Base-by-base conservation (phyloP, 768 basidiomycete genomes). In the Cystoderma amianthinum region DNA sequence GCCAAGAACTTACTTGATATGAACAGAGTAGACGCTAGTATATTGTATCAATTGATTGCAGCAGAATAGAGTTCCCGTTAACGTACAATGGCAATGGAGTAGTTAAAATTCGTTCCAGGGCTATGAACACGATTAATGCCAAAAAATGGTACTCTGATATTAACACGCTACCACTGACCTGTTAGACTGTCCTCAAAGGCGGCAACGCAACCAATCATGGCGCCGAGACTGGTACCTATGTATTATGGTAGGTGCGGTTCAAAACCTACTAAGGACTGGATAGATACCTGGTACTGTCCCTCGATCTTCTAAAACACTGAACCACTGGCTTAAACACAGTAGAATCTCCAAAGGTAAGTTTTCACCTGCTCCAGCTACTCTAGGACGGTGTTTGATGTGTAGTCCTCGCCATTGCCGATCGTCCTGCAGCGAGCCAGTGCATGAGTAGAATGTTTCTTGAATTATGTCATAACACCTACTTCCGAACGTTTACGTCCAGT, bases 61-160 rank as follows among this genome's bases (percentile, higher is more conserved):
- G n/a, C 7, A 25, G 18, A 24, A 32, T n/a, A 32, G 20, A 35
- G 34, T 16, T 19, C 21, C 22, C 15, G 16, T 17, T n/a, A 3
- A 67, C 80, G 53, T 49, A 82, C 80, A 80, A 79, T 21, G 80
- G 81, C 25, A 82, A 52, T 1, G 80, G 80, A 0, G 78, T 83
- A 0, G 80, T 80, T 42, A 85, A 48, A 37, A 80, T 79, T 21
- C 65, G 62, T 54, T 83, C 81, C 39, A 82, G 55, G 4, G 68
- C 76, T 80, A 44, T 3, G 41, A 24, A n/a, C n/a, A n/a, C n/a
- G n/a, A n/a, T n/a, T n/a, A n/a, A n/a, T n/a, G n/a, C n/a, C n/a
- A n/a, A 13, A 22, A 16, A 18, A 7, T 22, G 19, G 16, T 28
- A 16, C 12, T 32, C 28, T 19, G 5, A 24, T n/a, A 22, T 19